Conservation (phyloP, 768 basidiomycete genomes). For the Suillus lakei region DNA sequence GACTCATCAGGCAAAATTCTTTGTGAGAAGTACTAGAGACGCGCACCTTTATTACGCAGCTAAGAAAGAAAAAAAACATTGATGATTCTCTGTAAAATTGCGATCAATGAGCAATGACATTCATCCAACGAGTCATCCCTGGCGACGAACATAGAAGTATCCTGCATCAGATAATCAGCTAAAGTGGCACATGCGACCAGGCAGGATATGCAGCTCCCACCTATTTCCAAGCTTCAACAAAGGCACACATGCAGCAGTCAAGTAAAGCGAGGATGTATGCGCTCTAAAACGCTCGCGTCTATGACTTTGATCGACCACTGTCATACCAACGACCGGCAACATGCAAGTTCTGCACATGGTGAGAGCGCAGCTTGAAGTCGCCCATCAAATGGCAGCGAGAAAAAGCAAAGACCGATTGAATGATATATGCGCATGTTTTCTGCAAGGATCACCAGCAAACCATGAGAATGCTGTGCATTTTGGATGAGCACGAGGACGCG, state of each 20-base stretch:
- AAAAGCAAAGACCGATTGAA: neutral
- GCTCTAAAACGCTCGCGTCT: neutral
- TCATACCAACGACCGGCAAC: no score
- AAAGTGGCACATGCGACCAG: neutral
- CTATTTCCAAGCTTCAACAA: neutral
- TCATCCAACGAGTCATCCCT: neutral
- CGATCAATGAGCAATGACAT: neutral
- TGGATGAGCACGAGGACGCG: slow-evolving; percentile 11
- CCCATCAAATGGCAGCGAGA: neutral
- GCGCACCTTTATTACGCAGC: slow-evolving; percentile 1
- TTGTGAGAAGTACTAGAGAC: neutral
- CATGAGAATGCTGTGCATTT: slow-evolving; percentile 31
- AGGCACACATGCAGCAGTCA: neutral
- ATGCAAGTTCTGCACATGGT: neutral
- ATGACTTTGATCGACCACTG: neutral
- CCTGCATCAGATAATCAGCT: neutral
- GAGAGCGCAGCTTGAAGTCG: slow-evolving; percentile 1
- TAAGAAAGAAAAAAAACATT: slow-evolving; percentile 6
- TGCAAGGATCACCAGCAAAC: slow-evolving; percentile 7
- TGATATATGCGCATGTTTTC: neutral
- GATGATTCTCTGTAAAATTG: neutral
- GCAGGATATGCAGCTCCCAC: neutral
- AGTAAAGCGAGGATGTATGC: neutral
- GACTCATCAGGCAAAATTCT: neutral
- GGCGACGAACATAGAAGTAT: neutral